Conservation (phyloP, 1,284 basidiomycete genomes). For the Melampsora larici-populina region DNA sequence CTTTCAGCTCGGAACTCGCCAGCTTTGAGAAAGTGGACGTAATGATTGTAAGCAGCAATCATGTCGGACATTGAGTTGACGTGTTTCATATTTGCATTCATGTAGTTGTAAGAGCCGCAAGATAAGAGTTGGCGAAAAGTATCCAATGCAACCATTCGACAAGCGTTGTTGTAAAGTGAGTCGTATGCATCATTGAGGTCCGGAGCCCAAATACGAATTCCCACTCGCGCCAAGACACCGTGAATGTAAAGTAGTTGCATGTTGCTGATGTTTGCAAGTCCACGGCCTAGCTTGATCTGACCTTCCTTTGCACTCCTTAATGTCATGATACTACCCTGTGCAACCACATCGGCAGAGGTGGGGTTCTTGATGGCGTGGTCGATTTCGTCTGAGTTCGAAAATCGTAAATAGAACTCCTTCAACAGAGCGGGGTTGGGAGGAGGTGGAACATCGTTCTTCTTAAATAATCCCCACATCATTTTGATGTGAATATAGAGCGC, state of each 20-base stretch:
- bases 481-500: conserved; percentile 24
- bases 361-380: neutral
- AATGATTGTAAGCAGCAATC: conserved; percentile 1
- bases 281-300: neutral
- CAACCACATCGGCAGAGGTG: neutral
- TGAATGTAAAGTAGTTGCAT: conserved; percentile 9
- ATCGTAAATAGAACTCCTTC: neutral
- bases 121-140: neutral
- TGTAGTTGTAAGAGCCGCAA: neutral
- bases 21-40: neutral
- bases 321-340: neutral
- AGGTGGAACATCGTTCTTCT: conserved; percentile 7
- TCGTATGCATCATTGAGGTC: neutral
- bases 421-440: neutral
- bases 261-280: neutral
- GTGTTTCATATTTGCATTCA: neutral
- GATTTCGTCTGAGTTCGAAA: neutral
- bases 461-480: conserved; percentile 17
- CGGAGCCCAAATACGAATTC: neutral
- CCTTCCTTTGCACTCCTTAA: conserved; percentile 5
- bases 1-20: neutral
- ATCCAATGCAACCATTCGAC: conserved; percentile 2
- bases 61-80: neutral
- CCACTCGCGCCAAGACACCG: conserved; percentile 7
- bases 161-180: conserved; percentile 12